Base-by-base conservation (phyloP, 441 rosid species). In the Euphorbia celastroides region DNA sequence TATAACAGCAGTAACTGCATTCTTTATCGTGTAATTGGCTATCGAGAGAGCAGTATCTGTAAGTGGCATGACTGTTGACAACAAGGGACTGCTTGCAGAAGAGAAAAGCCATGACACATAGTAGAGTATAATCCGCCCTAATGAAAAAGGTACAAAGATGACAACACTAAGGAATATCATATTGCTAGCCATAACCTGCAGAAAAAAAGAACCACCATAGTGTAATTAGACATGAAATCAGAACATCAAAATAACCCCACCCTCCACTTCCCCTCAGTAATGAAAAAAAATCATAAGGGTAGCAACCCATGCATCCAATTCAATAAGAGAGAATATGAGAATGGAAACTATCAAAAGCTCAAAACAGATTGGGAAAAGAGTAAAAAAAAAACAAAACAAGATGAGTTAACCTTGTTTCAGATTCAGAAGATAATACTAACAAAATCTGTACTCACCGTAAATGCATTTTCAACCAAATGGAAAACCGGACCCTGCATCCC, bases 401-500 rank as follows among this genome's bases (percentile, higher is more conserved):
- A 36, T 41, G 19, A 28, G n/a, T 13, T 25, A 69, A 32, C 22
- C 4, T 9, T 51, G 46, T 30, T 12, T 50, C 46, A 8, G 42
- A 42, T n/a, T 28, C n/a, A 38, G 9, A 55, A 30, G 41, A 46
- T n/a, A 25, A 44, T 0, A 48, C 1, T 5, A 20, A 11, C 22
- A 46, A n/a, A 58, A 57, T 42, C 28, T 16, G 41, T 51, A 82
- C 99, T 86, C 80, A 94, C 99, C 61, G 98, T 94, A 70, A 94
- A 89, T 61, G 99, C 97, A 82, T 94, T 94, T 80, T 94, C 99
- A 80, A 94, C 97, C 81, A 94, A 89, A 85, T 94, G 99, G 66
- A 94, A 89, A 64, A 94, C 97, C 22, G 99, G 99, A 66, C 99
- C 98, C 85, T 94, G 99, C 99, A 94, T 92, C 74, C 99, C 98